Percentiles rank a stretch among this genome's conserved stretches.
phyloP scores from a whole-genome alignment of 2,329 filamentous ascomycete species.

The Decorospora gaudefroyi region DNA sequence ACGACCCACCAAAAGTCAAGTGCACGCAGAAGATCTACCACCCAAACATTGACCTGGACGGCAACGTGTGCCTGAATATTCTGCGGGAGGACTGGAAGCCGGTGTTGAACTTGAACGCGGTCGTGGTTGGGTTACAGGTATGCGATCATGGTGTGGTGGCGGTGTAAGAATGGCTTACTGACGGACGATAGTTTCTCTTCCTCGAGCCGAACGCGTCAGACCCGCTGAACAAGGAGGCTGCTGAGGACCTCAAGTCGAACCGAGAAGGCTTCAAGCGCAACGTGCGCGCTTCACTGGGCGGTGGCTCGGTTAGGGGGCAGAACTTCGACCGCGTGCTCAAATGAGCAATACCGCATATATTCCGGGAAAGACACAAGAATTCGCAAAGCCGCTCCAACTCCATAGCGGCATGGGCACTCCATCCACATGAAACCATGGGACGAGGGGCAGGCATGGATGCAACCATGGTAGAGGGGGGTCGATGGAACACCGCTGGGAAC shows the following conservation, averaged over 20 bases:
- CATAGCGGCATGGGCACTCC: not conserved
- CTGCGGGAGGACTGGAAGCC: conserved; percentile 98
- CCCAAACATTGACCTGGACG: conserved; percentile 96
- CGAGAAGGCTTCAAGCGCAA: conserved; percentile 90
- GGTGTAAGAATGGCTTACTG: conserved; percentile 3
- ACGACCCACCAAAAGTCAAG: conserved; percentile 96
- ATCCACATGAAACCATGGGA: not conserved
- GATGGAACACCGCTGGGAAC: not conserved
- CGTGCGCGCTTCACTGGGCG: conserved; percentile 80
- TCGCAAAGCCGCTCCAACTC: not conserved
- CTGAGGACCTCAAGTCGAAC: conserved; percentile 85
- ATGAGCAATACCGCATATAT: conserved; percentile 47
- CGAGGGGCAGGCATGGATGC: not conserved
- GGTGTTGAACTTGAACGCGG: conserved; percentile 92
- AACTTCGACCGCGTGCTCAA: conserved; percentile 79
- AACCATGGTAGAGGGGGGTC: not conserved
- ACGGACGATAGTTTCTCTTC: conserved; percentile 76
- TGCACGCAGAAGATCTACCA: conserved; percentile 99
- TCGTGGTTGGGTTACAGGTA: conserved; percentile 91
- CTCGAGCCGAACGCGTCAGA: conserved; percentile 96
- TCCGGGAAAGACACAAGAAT: not conserved
- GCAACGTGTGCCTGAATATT: conserved; percentile 98
- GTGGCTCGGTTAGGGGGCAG: conserved; percentile 73
- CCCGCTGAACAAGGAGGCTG: conserved; percentile 97
- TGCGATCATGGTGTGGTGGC: conserved; percentile 21